Conservation (phyloP, 2,329 filamentous ascomycete genomes). For the Xylariaceae sp. region DNA sequence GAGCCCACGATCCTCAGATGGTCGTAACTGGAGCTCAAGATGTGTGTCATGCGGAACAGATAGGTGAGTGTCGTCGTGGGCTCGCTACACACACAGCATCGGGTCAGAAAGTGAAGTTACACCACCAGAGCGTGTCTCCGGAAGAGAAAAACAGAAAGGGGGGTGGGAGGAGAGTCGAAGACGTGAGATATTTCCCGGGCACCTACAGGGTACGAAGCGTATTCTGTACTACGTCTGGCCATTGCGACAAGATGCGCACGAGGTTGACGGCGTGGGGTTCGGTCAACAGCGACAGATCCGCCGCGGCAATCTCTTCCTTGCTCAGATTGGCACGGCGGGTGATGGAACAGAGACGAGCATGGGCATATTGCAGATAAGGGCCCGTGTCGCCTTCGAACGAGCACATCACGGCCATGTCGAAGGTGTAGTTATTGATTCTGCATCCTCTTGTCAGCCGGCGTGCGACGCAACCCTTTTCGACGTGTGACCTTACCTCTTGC, state of each 20-base stretch:
- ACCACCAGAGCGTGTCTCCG: neutral
- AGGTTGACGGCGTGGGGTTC: constrained; percentile 56
- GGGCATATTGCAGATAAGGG: constrained; percentile 67
- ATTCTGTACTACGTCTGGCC: constrained; percentile 79
- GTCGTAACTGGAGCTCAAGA: constrained; percentile 74
- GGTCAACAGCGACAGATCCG: constrained; percentile 55
- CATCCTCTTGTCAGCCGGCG: neutral
- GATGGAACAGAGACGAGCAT: constrained; percentile 53
- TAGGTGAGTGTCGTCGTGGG: constrained; percentile 58
- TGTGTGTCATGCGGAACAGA: constrained; percentile 69
- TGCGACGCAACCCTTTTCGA: neutral
- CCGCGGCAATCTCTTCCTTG: constrained; percentile 37
- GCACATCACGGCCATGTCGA: constrained; percentile 67
- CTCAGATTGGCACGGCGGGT: constrained; percentile 30
- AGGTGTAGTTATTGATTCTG: constrained; percentile 49
- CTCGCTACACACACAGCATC: constrained; percentile 40
- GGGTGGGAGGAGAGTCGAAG: too few species aligned
- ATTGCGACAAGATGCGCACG: constrained; percentile 71
- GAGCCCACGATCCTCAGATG: constrained; percentile 76
- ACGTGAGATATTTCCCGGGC: too few species aligned
- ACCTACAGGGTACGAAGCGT: constrained; percentile 66
- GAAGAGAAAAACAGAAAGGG: too few species aligned
- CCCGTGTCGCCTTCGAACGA: constrained; percentile 70
- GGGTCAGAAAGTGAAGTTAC: constrained; percentile 2
- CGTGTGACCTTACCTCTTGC: constrained; percentile 64